Conservation (phyloP, 768 basidiomycete species). For the Nidula microcarpa region DNA sequence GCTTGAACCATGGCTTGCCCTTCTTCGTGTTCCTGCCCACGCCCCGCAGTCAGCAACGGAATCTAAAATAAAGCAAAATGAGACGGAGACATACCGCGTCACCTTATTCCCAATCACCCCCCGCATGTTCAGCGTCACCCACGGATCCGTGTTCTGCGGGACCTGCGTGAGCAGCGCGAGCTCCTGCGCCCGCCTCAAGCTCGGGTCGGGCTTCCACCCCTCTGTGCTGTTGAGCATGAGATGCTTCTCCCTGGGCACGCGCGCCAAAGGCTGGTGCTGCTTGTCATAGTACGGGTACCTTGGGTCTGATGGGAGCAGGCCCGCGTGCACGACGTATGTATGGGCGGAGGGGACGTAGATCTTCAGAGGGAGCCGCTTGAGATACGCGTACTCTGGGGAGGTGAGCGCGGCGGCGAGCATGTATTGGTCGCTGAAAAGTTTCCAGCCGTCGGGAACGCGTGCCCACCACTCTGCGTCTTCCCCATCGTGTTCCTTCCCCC, state of each 20-base stretch:
- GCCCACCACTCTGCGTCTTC: constrained; percentile 16
- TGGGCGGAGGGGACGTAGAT: constrained; percentile 77
- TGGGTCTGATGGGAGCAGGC: constrained; percentile 74
- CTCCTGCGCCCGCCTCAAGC: constrained; percentile 62
- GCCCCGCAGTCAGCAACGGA: not conserved
- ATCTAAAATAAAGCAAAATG: not conserved
- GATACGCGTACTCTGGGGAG: constrained; percentile 63
- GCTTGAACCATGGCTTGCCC: constrained; percentile 72
- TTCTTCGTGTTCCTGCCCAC: constrained; percentile 16
- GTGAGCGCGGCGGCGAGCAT: constrained; percentile 66
- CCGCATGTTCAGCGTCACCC: constrained; percentile 74
- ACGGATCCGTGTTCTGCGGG: constrained; percentile 76
- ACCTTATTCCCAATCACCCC: constrained; percentile 42
- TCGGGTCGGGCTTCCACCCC: constrained; percentile 8
- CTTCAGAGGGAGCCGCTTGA: constrained; percentile 68
- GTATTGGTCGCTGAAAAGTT: constrained; percentile 76
- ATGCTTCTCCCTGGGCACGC: constrained; percentile 34
- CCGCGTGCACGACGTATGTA: constrained; percentile 78
- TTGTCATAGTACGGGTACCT: constrained; percentile 34
- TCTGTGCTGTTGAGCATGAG: not conserved
- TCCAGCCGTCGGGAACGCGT: constrained; percentile 66
- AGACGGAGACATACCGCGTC: constrained; percentile 31
- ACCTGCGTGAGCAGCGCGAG: constrained; percentile 60
- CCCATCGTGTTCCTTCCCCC: constrained; percentile 10
- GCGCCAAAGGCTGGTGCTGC: constrained; percentile 66